Base-by-base conservation (phyloP, 192 early-diverging fungal genomes). In the Gryganskiella cystojenkinii region DNA sequence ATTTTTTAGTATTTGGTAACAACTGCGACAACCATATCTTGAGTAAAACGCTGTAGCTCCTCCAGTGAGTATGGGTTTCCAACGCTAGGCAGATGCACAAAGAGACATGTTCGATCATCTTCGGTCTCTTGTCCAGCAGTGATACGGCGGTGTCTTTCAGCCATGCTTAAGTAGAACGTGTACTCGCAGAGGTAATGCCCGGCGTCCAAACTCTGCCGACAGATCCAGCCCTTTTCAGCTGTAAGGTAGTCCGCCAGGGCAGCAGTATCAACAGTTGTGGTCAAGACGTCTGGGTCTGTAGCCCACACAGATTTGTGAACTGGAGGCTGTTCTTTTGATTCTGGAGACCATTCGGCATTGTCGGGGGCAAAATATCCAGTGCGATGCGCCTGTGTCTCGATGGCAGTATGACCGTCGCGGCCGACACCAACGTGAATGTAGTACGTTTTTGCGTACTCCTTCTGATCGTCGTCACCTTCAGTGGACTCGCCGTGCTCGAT, bases 141-240 rank as follows among this genome's bases (percentile, higher is more conserved):
- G 28, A 78, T 69, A 0, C 74, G 30, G 17, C 74, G 20, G 2
- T 69, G 52, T 25, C 74, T 40, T 50, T 78, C 74, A 20, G 74
- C 74, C 57, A 90, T 72, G 42, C 85, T 86, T 8, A 70, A 71
- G 30, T 88, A 90, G 51, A 85, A 88, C 7, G 87, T 87, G 59
- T 81, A 90, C 40, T 90, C 88, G 79, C 88, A 90, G 24, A 90
- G 53, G 51, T 90, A 90, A 0, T 67, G 68, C 13, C 88, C 88
- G 3, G 88, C 86, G 49, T 90, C 85, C 46, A 61, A 49, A 58
- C 83, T 84, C 30, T 71, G 45, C 25, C 52, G 33, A 17, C 70
- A 70, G 30, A 55, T 47, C 87, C 83, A 86, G 1, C 82, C 78
- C 35, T 66, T 75, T 10, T 65, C 65, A 3, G 45, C 58, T 13